Conservation (phyloP, 2,329 filamentous ascomycete genomes). For the Fusarium fracticaudum region DNA sequence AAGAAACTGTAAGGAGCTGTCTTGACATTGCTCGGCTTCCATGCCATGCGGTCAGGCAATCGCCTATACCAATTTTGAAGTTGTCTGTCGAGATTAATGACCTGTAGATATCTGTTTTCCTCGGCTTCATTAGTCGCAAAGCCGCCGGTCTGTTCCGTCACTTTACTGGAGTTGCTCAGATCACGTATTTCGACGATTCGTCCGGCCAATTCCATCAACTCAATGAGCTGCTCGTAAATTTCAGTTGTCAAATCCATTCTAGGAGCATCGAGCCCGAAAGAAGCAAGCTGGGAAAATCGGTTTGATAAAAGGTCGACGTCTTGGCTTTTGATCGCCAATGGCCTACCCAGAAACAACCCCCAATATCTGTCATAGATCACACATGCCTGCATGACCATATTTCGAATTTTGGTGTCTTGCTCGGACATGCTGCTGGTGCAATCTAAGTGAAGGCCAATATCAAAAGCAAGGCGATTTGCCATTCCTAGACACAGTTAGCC, state of each 20-base stretch:
- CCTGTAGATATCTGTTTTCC: conserved; percentile 59
- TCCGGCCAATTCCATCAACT: conserved; percentile 65
- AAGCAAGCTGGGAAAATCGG: conserved; percentile 55
- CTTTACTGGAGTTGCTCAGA: conserved; percentile 48
- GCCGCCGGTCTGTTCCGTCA: conserved; percentile 44
- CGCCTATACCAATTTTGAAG: conserved; percentile 64
- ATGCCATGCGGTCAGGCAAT: conserved; percentile 59
- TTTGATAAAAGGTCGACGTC: conserved; percentile 60
- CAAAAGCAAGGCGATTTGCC: conserved; percentile 57
- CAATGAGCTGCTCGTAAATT: conserved; percentile 62
- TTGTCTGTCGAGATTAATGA: conserved; percentile 61
- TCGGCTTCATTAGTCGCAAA: conserved; percentile 49
- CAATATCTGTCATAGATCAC: conserved; percentile 65
- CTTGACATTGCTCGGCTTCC: conserved; percentile 61
- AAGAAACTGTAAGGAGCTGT: conserved; percentile 62
- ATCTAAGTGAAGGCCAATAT: conserved; percentile 60
- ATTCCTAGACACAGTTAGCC: conserved; percentile 44
- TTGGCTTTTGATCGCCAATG: conserved; percentile 62
- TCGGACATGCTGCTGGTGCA: conserved; percentile 54
- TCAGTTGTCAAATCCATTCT: conserved; percentile 41
- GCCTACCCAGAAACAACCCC: conserved; percentile 64
- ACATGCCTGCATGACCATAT: conserved; percentile 62
- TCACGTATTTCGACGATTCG: conserved; percentile 59
- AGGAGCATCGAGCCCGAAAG: conserved; percentile 40
- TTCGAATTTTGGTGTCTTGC: conserved; percentile 58